phyloP scores from a whole-genome alignment of 352 stramenopile species.

The Phytophthora brassicae region DNA sequence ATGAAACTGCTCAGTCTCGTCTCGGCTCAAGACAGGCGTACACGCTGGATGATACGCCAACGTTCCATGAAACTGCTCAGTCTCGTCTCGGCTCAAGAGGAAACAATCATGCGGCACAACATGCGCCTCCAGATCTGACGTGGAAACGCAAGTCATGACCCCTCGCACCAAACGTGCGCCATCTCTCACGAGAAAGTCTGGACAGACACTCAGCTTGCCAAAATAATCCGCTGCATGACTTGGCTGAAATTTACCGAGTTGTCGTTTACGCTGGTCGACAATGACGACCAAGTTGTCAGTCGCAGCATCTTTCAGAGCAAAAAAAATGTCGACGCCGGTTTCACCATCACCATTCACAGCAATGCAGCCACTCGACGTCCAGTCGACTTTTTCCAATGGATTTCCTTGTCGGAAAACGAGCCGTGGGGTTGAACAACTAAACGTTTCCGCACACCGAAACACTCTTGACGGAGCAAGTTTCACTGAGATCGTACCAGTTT shows the following conservation, averaged over 20 bases:
- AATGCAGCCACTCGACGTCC: slow-evolving; percentile 25
- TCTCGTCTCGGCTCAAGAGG: slow-evolving; percentile 25
- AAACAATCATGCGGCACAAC: slow-evolving; percentile 3
- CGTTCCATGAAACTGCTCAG: slow-evolving; percentile 30
- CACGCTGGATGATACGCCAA: slow-evolving; percentile 38
- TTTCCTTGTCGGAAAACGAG: not conserved
- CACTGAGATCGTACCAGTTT: slow-evolving; percentile 7
- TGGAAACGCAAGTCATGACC: too few species aligned
- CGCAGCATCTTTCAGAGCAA: slow-evolving; percentile 30
- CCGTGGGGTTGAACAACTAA: slow-evolving; percentile 5
- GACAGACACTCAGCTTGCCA: slow-evolving; percentile 8
- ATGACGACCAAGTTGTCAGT: slow-evolving; percentile 13
- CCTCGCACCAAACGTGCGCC: slow-evolving; percentile 11
- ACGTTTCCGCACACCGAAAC: not conserved
- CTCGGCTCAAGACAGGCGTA: slow-evolving; percentile 28
- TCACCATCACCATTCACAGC: slow-evolving; percentile 31
- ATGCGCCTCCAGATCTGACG: slow-evolving; percentile 2
- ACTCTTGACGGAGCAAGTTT: slow-evolving; percentile 15
- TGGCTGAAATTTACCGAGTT: slow-evolving; percentile 17
- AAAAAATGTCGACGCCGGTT: slow-evolving; percentile 35
- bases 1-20: slow-evolving; percentile 29
- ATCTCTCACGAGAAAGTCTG: not conserved
- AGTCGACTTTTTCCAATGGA: not conserved
- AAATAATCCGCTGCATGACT: slow-evolving; percentile 7
- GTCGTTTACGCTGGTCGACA: slow-evolving; percentile 18